Percentiles rank a stretch among this genome's conserved stretches.
phyloP scores from a whole-genome alignment of 2,329 filamentous ascomycete species.

The Cytospora chrysosperma region DNA sequence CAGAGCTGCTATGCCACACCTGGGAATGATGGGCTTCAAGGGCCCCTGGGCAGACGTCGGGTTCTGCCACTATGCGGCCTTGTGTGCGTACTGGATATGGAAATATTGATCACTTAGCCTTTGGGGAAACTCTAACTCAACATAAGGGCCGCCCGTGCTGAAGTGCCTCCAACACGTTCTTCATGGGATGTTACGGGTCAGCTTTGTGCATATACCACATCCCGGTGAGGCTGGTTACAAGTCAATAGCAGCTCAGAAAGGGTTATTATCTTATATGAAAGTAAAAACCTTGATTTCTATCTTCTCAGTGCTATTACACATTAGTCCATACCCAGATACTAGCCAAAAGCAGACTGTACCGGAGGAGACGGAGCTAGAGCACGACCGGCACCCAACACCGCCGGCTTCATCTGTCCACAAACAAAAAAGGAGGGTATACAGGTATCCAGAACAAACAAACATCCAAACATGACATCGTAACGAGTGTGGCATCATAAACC shows the following conservation, averaged over 20 bases:
- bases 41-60: too few relatives aligned
- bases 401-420: neutral
- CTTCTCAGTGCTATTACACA: neutral
- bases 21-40: too few relatives aligned
- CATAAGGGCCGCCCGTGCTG: too few relatives aligned
- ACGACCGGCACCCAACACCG: neutral
- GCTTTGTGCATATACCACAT: neutral
- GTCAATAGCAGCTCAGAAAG: too few relatives aligned
- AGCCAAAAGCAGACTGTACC: neutral
- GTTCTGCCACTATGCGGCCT: too few relatives aligned
- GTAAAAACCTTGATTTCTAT: neutral
- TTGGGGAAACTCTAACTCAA: too few relatives aligned
- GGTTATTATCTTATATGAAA: too few relatives aligned
- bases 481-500: neutral
- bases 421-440: slow-evolving; percentile 11
- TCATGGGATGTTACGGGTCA: neutral
- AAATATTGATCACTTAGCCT: too few relatives aligned
- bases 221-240: too few relatives aligned
- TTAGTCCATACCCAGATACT: neutral
- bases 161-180: neutral
- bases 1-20: too few relatives aligned
- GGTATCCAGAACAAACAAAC: neutral
- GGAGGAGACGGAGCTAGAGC: neutral
- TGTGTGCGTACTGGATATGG: too few relatives aligned
- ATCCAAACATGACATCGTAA: neutral